A percentile compares a stretch with the other conserved stretches of the same genome.
Conservation (phyloP, 2,329 filamentous ascomycete species). For the Neonectria coccinea region DNA sequence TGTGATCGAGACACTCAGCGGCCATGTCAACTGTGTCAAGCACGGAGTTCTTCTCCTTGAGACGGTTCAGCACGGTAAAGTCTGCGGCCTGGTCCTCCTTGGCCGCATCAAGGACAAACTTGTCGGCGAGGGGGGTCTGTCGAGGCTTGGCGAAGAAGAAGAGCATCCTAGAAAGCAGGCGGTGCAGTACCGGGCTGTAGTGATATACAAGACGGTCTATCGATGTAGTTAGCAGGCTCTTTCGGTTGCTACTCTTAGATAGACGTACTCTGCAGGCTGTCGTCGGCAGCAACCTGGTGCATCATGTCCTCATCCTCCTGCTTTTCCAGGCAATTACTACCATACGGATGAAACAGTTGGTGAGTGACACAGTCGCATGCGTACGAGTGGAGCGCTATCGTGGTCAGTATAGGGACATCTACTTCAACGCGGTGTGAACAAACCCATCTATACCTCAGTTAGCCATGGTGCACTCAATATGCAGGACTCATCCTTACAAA, state of each 20-base stretch:
- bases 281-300: constrained; percentile 75
- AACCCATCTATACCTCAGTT: constrained; percentile 46
- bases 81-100: constrained; percentile 58
- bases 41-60: constrained; percentile 62
- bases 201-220: constrained; percentile 70
- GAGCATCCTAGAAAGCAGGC: constrained; percentile 59
- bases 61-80: constrained; percentile 70
- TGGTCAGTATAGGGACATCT: constrained; percentile 31
- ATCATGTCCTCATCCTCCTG: constrained; percentile 72
- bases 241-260: background rate
- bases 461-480: constrained; percentile 17
- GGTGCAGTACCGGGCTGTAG: constrained; percentile 66
- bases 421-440: constrained; percentile 18
- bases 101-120: constrained; percentile 67
- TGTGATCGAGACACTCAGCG: constrained; percentile 77
- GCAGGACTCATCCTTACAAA: constrained; percentile 61
- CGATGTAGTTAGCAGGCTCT: constrained; percentile 24
- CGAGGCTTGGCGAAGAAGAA: constrained; percentile 65
- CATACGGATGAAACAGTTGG: constrained; percentile 76
- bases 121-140: constrained; percentile 68
- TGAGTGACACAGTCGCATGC: constrained; percentile 77
- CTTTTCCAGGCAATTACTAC: constrained; percentile 68
- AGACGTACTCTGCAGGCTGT: constrained; percentile 72
- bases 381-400: constrained; percentile 68
- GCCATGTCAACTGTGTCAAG: constrained; percentile 68